phyloP scores from a whole-genome alignment of 83 land plant genomes.

The Diphasiastrum complanatum region DNA sequence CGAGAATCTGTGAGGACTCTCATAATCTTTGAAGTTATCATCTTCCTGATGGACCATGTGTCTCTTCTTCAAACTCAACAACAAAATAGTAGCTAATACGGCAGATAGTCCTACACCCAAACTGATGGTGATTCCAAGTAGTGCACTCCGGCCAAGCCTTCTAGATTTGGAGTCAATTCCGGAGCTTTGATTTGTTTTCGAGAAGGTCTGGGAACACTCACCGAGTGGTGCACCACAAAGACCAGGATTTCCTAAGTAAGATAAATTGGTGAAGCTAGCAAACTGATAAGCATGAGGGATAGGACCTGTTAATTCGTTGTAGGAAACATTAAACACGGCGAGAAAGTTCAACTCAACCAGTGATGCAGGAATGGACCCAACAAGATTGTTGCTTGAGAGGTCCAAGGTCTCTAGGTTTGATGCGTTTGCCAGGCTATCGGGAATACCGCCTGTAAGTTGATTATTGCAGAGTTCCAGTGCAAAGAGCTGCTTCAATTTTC shows the following conservation, averaged over 20 bases:
- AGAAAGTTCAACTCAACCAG: constrained; percentile 44
- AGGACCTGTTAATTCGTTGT: constrained; percentile 43
- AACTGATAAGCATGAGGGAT: constrained; percentile 55
- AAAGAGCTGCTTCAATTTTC: constrained; percentile 40
- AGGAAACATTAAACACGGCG: constrained; percentile 51
- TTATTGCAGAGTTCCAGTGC: constrained; percentile 47
- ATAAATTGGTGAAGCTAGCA: constrained; percentile 40
- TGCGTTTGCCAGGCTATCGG: constrained; percentile 39
- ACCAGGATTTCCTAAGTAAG: constrained; percentile 49
- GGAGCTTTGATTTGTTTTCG: constrained; percentile 8
- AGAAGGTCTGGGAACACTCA: constrained; percentile 7
- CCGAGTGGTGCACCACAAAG: constrained; percentile 35
- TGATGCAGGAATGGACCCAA: constrained; percentile 44
- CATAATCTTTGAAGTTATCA: constrained; percentile 17
- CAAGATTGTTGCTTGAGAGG: constrained; percentile 40
- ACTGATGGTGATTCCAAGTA: constrained; percentile 31
- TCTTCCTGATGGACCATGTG: neutral
- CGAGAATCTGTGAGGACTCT: constrained; percentile 14
- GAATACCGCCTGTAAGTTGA: constrained; percentile 42
- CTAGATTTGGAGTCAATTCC: neutral
- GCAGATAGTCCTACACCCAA: constrained; percentile 24
- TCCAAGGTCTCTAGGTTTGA: constrained; percentile 40
- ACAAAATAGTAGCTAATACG: constrained; percentile 24
- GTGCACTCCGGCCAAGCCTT: constrained; percentile 9
- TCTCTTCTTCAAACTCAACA: constrained; percentile 25